These are phyloP conservation scores for Aspergillus puulaauensis DNA, from an alignment of 2,329 filamentous ascomycete genomes.

Conservation along the genomic window DNA sequence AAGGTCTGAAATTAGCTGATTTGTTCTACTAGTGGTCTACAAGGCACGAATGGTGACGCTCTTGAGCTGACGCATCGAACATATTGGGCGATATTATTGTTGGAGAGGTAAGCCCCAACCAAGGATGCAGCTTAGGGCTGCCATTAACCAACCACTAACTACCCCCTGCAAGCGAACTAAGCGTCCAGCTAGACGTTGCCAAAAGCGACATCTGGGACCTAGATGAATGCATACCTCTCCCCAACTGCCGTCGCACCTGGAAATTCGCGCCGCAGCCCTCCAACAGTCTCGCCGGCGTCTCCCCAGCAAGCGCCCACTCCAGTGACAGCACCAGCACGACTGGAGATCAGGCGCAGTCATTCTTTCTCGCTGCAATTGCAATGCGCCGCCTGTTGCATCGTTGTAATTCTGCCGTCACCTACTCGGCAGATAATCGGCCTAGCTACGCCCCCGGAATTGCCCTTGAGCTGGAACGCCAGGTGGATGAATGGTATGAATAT, in stretches of 20 bases:
- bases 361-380: conserved; percentile 35
- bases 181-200: conserved; percentile 26
- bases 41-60: conserved; percentile 5
- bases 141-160: no score
- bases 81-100: conserved; percentile 26
- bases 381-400: conserved; percentile 36
- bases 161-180: conserved; percentile 19
- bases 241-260: conserved; percentile 24
- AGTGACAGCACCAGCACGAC: not conserved
- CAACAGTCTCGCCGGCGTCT: not conserved
- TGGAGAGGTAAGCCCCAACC: conserved; percentile 17
- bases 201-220: conserved; percentile 29
- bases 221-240: conserved; percentile 27
- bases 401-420: conserved; percentile 24
- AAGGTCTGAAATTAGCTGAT: not conserved
- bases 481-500: conserved; percentile 31
- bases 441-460: conserved; percentile 28
- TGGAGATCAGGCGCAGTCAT: conserved; percentile 16
- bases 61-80: conserved; percentile 20
- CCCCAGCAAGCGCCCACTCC: not conserved
- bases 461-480: conserved; percentile 28
- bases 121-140: no score
- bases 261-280: conserved; percentile 17
- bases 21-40: not conserved
- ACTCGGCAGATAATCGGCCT: conserved; percentile 11